Conservation (phyloP, 2,329 filamentous ascomycete species). For the Leptoxyphium fumago region DNA sequence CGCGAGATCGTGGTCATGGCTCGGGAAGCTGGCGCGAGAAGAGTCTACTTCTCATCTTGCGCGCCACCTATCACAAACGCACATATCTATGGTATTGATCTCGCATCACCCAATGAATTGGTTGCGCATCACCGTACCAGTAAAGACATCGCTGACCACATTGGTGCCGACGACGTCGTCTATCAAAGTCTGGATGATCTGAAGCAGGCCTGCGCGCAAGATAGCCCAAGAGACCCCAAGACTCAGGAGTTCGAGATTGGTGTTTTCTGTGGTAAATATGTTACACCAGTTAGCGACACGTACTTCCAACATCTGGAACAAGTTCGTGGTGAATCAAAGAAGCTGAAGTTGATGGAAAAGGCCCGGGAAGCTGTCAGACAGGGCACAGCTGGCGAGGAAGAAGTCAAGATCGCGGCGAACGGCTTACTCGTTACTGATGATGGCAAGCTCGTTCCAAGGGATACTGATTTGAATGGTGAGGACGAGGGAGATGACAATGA, state of each 20-base stretch:
- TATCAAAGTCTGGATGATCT: conserved; percentile 67
- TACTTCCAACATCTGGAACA: conserved; percentile 73
- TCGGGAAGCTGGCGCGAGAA: conserved; percentile 64
- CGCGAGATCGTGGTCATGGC: conserved; percentile 73
- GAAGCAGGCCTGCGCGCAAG: conserved; percentile 61
- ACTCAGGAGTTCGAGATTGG: conserved; percentile 68
- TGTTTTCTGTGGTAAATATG: conserved; percentile 79
- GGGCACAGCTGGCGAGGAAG: conserved; percentile 44
- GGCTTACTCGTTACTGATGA: conserved; percentile 42
- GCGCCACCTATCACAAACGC: conserved; percentile 68
- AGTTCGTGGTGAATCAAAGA: conserved; percentile 54
- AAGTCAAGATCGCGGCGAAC: conserved; percentile 48
- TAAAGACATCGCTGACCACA: conserved; percentile 47
- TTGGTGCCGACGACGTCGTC: conserved; percentile 62
- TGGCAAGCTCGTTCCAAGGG: conserved; percentile 42
- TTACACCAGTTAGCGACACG: conserved; percentile 60
- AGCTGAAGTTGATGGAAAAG: conserved; percentile 49
- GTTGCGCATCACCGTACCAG: conserved; percentile 54
- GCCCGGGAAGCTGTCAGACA: conserved; percentile 51
- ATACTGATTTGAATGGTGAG: conserved; percentile 11
- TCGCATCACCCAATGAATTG: conserved; percentile 55
- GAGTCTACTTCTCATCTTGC: conserved; percentile 72
- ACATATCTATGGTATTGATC: conserved; percentile 74
- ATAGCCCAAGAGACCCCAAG: conserved; percentile 43
- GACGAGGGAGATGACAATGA: conserved; percentile 1